Evolutionary conservation across 2,329 filamentous ascomycete genomes (phyloP), one percentile per base, ranked within the genome.

Genomic region (Amphichorda felina): DNA sequence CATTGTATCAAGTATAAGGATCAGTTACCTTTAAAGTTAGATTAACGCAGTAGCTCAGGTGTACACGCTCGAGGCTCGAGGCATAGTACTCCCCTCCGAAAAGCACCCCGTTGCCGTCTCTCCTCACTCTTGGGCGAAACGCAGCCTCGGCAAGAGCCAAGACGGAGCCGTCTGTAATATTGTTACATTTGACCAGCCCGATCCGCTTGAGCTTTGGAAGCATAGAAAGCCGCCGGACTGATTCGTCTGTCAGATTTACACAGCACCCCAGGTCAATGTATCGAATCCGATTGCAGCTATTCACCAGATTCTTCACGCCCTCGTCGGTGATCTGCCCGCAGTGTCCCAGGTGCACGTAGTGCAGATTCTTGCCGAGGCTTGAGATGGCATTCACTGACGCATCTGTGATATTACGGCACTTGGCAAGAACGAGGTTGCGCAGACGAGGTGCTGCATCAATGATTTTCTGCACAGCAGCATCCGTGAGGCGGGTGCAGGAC

Each of bases 201-300:
- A 98, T 94, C 26, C 91, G 73, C 64, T 94, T 88, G 36, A 98
- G 66, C 57, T 98, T 98, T 3, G 91, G 91, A 5, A 98, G 70
- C 11, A 75, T 75, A 5, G 91, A 88, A 26, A 98, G 67, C 43
- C 85, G 80, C 42, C 73, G 81, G 13, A 98, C 82, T 16, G 88
- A 95, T 9, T 72, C 69, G 48, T 98, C 91, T 0, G 91, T 96
- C 41, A 98, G 65, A 46, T 85, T 79, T 11, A 73, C 75, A 58
- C 91, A 98, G 61, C 91, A 96, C n/a, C 91, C 91, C 30, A 98
- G 65, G 53, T 98, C 91, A 43, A 98, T 98, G 55, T 98, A 98
- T 37, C 91, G 75, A 45, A 98, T 96, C 17, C 91, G 77, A 50
- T 89, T 96, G 66, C 91, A 98, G 36, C 68, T 68, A 45, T 81